Evolutionary conservation across 441 rosid species (phyloP).

Genomic region (Corymbia calophylla): DNA sequence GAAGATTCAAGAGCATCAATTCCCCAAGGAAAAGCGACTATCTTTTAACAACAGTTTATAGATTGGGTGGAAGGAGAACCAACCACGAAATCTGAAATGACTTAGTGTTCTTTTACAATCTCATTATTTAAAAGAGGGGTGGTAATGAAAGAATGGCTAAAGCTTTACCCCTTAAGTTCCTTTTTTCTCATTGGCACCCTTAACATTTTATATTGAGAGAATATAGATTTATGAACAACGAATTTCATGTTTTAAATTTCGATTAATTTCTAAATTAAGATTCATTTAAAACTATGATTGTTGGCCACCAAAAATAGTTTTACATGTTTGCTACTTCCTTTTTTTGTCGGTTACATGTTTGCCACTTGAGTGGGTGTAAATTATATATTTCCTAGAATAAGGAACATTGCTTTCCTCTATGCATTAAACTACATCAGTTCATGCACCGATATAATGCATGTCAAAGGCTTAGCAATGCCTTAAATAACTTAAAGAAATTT

Average conservation of each 20-base stretch:
- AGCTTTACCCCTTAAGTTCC: background rate
- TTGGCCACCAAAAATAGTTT: background rate
- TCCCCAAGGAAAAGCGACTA: background rate
- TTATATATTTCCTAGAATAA: background rate
- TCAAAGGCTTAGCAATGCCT: no score
- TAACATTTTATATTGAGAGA: background rate
- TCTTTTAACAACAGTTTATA: background rate
- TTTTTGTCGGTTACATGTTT: no score
- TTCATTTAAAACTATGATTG: background rate
- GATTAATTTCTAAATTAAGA: background rate
- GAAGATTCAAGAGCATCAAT: background rate
- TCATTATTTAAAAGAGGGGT: background rate
- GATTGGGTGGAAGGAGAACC: background rate
- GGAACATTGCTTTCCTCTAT: background rate
- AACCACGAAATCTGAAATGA: background rate
- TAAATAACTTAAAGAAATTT: no score
- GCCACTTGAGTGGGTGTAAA: background rate
- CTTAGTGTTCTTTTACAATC: background rate
- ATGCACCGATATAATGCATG: no score
- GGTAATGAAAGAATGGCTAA: background rate
- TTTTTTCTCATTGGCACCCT: background rate
- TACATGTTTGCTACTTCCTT: no score
- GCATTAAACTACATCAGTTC: no score
- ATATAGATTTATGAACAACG: background rate
- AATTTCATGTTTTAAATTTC: background rate